Conservation (phyloP, 495 filamentous ascomycete species). For the Glarea lozoyensis region DNA sequence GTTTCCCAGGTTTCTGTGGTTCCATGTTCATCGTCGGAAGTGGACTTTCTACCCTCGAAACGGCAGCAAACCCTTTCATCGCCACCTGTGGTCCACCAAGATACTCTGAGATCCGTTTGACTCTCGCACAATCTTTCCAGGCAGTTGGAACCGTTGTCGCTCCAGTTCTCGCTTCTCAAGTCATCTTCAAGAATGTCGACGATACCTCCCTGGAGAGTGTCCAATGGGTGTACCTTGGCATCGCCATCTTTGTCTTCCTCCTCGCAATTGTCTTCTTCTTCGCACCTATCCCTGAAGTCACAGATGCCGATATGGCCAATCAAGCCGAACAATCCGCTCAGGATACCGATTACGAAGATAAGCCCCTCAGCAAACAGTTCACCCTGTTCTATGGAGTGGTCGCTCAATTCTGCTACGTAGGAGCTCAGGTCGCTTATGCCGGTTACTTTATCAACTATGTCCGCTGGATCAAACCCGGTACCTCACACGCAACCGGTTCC, state of each 20-base stretch:
- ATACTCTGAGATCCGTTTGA: conserved; percentile 61
- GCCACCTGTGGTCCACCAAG: conserved; percentile 56
- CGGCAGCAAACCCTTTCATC: conserved; percentile 53
- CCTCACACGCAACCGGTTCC: conserved; percentile 24
- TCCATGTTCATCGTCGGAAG: conserved; percentile 62
- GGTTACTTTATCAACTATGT: conserved; percentile 39
- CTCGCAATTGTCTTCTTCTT: conserved; percentile 59
- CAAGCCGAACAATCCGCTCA: conserved; percentile 35
- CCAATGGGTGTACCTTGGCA: conserved; percentile 69
- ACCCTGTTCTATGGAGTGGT: conserved; percentile 56
- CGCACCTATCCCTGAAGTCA: conserved; percentile 59
- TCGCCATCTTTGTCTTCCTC: conserved; percentile 58
- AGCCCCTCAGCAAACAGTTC: conserved; percentile 53
- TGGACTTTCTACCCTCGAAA: conserved; percentile 64
- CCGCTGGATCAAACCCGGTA: conserved; percentile 20
- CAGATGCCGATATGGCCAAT: conserved; percentile 62
- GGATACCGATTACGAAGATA: conserved; percentile 26
- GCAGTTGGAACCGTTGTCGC: conserved; percentile 57
- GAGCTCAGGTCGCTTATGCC: conserved; percentile 57
- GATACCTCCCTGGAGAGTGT: conserved; percentile 47
- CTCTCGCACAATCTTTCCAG: conserved; percentile 59
- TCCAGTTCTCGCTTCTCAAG: conserved; percentile 56
- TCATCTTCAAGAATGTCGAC: conserved; percentile 54
- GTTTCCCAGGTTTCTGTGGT: conserved; percentile 61
- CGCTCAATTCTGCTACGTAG: conserved; percentile 66